Conservation (phyloP, 352 stramenopile species). For the Globisporangium recalcitrans region DNA sequence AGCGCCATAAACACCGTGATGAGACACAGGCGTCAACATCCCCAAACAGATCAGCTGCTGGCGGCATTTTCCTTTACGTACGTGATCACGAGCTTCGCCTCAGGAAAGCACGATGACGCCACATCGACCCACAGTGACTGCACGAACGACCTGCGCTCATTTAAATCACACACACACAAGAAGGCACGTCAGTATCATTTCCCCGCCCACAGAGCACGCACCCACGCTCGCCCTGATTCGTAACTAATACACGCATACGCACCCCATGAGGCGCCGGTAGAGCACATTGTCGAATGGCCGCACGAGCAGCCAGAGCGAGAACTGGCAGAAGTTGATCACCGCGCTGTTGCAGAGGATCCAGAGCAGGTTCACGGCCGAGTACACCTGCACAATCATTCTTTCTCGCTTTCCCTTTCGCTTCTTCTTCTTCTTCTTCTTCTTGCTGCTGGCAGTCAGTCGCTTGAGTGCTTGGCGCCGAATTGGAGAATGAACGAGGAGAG, state of each 20-base stretch:
- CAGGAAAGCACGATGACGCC: constrained; percentile 78
- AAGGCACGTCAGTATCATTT: constrained; percentile 10
- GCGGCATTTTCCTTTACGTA: constrained; percentile 32
- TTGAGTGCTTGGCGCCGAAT: not conserved
- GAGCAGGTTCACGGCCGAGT: constrained; percentile 73
- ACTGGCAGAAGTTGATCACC: constrained; percentile 75
- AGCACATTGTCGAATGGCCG: constrained; percentile 76
- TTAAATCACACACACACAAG: not conserved
- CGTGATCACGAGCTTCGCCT: constrained; percentile 77
- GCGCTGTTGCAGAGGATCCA: constrained; percentile 83
- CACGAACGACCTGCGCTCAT: constrained; percentile 34
- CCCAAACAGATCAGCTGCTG: not conserved
- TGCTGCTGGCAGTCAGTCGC: no score
- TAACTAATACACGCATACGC: not conserved
- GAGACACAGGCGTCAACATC: not conserved
- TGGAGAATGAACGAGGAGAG: not conserved
- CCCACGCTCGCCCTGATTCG: not conserved
- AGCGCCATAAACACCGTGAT: not conserved
- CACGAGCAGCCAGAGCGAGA: constrained; percentile 80
- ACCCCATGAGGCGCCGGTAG: constrained; percentile 80
- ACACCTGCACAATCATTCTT: constrained; percentile 55
- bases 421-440: no score
- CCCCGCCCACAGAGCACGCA: not conserved
- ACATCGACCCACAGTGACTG: constrained; percentile 86
- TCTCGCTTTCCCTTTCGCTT: not conserved